Percentiles rank a stretch among this genome's conserved stretches.
Evolutionary conservation across 2,329 filamentous ascomycete species (phyloP).

Genomic region (Talaromyces verruculosus): DNA sequence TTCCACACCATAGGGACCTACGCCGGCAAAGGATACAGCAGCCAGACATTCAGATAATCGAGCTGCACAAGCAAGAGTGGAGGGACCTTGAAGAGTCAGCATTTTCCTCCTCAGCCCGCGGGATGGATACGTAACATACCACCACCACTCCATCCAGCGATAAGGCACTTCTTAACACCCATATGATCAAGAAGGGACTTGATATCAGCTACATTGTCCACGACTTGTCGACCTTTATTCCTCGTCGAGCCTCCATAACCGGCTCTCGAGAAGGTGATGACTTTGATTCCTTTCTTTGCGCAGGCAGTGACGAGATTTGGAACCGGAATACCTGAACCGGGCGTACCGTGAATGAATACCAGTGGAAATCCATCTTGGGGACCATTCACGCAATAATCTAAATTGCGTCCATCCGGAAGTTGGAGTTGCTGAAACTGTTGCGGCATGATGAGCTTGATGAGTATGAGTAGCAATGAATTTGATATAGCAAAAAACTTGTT

Average conservation of each 20-base stretch:
- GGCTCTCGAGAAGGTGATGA: slow-evolving; percentile 11
- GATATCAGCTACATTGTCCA: slow-evolving; percentile 12
- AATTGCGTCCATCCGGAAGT: slow-evolving; percentile 14
- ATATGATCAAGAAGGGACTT: slow-evolving; percentile 12
- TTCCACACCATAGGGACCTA: not conserved
- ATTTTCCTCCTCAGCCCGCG: not conserved
- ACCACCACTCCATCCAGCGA: slow-evolving; percentile 16
- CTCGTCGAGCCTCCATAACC: slow-evolving; percentile 17
- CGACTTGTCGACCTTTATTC: not conserved
- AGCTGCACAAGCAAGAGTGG: slow-evolving; percentile 13
- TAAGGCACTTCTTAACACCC: slow-evolving; percentile 5
- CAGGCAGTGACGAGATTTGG: slow-evolving; percentile 5
- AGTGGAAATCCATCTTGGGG: slow-evolving; percentile 10
- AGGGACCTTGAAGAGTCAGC: slow-evolving; percentile 9
- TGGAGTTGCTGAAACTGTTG: not conserved
- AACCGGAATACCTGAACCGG: not conserved
- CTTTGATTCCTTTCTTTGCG: slow-evolving; percentile 10
- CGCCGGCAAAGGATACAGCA: slow-evolving; percentile 11
- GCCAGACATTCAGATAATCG: slow-evolving; percentile 9
- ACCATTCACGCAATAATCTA: slow-evolving; percentile 3
- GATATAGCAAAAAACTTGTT: not conserved
- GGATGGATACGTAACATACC: not conserved
- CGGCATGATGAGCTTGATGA: not conserved
- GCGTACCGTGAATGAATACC: slow-evolving; percentile 14
- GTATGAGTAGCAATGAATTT: not conserved